Percentiles rank a stretch among this genome's conserved stretches.
Conservation (phyloP, 2,329 filamentous ascomycete genomes). For the Xylaria polymorpha region DNA sequence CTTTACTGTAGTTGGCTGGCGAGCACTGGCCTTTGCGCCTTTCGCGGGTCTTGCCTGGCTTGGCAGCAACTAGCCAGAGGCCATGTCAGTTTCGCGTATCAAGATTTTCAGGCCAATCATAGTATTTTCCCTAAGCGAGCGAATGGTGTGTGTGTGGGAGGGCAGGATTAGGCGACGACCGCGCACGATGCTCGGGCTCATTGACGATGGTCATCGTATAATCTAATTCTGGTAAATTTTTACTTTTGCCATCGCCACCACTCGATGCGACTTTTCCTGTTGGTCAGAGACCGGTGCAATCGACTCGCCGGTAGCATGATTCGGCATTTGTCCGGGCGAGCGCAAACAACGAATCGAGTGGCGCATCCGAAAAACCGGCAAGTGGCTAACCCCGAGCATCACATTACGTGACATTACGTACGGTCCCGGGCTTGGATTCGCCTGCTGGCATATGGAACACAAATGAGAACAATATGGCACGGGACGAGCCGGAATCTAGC, state of each 20-base stretch:
- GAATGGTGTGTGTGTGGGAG: not conserved
- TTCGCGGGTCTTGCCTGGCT: not conserved
- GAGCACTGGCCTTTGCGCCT: not conserved
- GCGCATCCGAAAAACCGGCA: not conserved
- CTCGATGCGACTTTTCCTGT: not conserved
- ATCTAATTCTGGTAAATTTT: not conserved
- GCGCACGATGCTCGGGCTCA: not conserved
- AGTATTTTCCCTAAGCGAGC: not conserved
- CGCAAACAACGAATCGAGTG: not conserved
- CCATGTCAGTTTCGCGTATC: not conserved
- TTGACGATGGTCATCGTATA: too few relatives aligned
- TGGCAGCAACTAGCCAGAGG: not conserved
- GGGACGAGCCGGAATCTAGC: conserved; percentile 14
- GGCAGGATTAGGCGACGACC: not conserved
- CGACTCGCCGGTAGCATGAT: not conserved
- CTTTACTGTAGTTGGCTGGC: not conserved
- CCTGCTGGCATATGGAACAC: not conserved
- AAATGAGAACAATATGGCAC: conserved; percentile 1
- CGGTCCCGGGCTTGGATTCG: not conserved
- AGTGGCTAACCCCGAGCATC: not conserved
- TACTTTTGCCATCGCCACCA: not conserved
- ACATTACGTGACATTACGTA: not conserved
- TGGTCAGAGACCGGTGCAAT: not conserved
- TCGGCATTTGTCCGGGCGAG: not conserved
- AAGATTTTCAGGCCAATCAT: not conserved